Conservation (phyloP, 2,329 filamentous ascomycete genomes). For the Domatiomyces globalis region DNA sequence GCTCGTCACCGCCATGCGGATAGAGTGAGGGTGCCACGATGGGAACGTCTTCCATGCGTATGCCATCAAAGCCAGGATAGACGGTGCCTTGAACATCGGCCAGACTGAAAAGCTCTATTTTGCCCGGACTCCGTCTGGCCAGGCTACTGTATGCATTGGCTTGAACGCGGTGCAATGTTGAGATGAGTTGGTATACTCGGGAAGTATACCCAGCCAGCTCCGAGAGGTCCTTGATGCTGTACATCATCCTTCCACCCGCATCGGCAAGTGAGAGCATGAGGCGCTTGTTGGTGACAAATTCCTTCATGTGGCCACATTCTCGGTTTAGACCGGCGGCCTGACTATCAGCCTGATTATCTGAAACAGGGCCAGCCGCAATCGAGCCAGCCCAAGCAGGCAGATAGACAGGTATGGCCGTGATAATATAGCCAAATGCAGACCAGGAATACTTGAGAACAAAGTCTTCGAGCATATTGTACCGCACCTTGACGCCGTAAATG, state of each 20-base stretch:
- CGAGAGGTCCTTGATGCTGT: slow-evolving; percentile 94
- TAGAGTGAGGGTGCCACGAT: slow-evolving; percentile 78
- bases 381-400: slow-evolving; percentile 87
- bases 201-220: slow-evolving; percentile 94
- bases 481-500: slow-evolving; percentile 93
- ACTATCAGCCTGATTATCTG: slow-evolving; percentile 2
- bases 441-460: slow-evolving; percentile 97
- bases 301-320: slow-evolving; percentile 83
- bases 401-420: slow-evolving; percentile 87
- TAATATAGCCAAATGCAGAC: slow-evolving; percentile 91
- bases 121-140: slow-evolving; percentile 28
- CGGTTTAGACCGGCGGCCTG: slow-evolving; percentile 36
- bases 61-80: slow-evolving; percentile 87
- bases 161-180: slow-evolving; percentile 84
- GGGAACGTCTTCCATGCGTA: slow-evolving; percentile 84
- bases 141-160: slow-evolving; percentile 69
- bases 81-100: slow-evolving; percentile 87
- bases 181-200: slow-evolving; percentile 87
- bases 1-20: slow-evolving; percentile 80
- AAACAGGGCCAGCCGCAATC: slow-evolving; percentile 40
- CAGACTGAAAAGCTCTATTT: slow-evolving; percentile 70
- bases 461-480: slow-evolving; percentile 97
- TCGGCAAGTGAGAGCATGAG: slow-evolving; percentile 96
- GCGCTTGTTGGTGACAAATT: slow-evolving; percentile 97
- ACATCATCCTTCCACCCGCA: slow-evolving; percentile 97